Percentiles rank a stretch among this genome's conserved stretches.
Conservation (phyloP, 495 filamentous ascomycete genomes). For the Cudoniella acicularis region DNA sequence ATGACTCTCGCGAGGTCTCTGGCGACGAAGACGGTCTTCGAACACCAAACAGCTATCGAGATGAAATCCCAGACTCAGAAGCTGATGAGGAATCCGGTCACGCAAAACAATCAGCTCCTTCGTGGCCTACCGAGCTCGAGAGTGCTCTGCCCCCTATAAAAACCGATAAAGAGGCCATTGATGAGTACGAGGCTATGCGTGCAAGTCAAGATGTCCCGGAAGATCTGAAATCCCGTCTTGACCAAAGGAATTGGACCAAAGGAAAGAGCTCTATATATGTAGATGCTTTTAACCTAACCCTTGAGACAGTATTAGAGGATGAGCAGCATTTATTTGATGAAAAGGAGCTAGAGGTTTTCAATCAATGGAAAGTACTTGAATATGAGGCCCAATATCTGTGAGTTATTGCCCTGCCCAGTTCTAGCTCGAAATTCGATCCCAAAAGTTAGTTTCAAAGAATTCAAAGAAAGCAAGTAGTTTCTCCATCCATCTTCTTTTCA, state of each 20-base stretch:
- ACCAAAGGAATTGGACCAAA: conserved; percentile 41
- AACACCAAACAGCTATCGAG: conserved; percentile 4
- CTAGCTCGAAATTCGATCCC: neutral
- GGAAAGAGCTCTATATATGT: conserved; percentile 86
- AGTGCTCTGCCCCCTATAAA: conserved; percentile 66
- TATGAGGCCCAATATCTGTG: conserved; percentile 82
- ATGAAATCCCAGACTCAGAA: conserved; percentile 31
- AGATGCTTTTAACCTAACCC: conserved; percentile 91
- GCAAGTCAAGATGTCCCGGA: conserved; percentile 34
- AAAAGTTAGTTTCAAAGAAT: neutral
- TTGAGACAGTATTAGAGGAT: conserved; percentile 86
- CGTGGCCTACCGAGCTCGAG: conserved; percentile 67
- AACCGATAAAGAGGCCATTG: conserved; percentile 66
- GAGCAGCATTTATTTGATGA: conserved; percentile 84
- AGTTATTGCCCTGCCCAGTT: neutral
- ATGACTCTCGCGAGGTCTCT: conserved; percentile 21
- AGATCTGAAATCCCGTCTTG: conserved; percentile 27
- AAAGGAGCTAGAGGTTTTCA: conserved; percentile 74
- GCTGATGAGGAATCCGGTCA: conserved; percentile 33
- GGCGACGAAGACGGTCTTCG: conserved; percentile 6
- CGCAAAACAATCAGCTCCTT: conserved; percentile 27
- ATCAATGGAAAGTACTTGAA: conserved; percentile 63
- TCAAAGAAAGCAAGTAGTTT: neutral
- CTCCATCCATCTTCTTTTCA: too few species aligned
- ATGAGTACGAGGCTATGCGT: conserved; percentile 67